Conservation (phyloP, 2,329 filamentous ascomycete species). For the Claviceps africana region DNA sequence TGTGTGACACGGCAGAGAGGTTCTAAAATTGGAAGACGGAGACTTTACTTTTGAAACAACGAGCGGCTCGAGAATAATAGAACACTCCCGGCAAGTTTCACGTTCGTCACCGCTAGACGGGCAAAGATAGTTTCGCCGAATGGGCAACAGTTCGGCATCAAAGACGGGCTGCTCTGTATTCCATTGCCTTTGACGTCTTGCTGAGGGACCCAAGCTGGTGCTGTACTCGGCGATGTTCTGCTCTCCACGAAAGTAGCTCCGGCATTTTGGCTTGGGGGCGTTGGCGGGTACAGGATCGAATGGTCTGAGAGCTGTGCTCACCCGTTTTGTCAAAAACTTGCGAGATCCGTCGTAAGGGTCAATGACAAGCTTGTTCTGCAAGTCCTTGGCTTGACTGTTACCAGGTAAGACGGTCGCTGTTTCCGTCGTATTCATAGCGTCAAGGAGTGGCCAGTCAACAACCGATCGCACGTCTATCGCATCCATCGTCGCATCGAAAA, state of each 20-base stretch:
- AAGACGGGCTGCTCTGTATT: constrained; percentile 67
- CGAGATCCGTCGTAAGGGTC: constrained; percentile 50
- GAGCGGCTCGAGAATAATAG: constrained; percentile 64
- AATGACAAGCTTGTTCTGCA: constrained; percentile 36
- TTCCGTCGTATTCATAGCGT: constrained; percentile 17
- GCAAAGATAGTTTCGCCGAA: constrained; percentile 75
- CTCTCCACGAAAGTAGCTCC: constrained; percentile 24
- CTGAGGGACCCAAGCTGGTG: constrained; percentile 56
- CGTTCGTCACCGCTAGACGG: constrained; percentile 40
- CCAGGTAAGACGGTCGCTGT: constrained; percentile 8
- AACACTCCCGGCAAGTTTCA: constrained; percentile 35
- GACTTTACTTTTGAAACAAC: constrained; percentile 57
- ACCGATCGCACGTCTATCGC: neutral
- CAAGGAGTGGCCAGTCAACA: constrained; percentile 51
- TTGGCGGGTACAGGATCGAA: constrained; percentile 49
- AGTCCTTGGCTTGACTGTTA: constrained; percentile 12
- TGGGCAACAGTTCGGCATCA: constrained; percentile 55
- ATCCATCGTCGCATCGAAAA: neutral
- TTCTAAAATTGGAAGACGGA: no score
- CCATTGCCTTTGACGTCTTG: constrained; percentile 37
- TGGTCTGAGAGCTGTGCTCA: constrained; percentile 45
- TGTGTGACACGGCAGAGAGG: no score
- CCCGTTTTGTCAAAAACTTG: constrained; percentile 40
- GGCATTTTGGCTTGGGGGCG: constrained; percentile 33
- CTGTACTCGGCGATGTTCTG: constrained; percentile 71